Base-by-base conservation (phyloP, 805 yeast genomes). In the Lachancea sp. region DNA sequence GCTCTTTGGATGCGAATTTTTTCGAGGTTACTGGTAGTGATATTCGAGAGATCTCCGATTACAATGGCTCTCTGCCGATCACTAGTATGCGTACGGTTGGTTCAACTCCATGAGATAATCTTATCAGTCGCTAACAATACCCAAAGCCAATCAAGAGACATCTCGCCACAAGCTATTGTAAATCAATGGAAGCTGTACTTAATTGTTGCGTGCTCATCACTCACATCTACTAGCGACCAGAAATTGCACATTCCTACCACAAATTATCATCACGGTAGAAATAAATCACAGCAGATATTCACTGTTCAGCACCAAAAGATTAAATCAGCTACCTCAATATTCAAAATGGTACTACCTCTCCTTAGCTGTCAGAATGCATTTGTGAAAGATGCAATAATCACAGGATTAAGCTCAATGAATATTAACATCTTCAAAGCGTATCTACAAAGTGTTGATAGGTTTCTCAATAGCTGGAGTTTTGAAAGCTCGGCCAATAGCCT, bases 1-100 rank as follows among this genome's bases (percentile, higher is more conserved):
- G 95, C 97, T 0, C 66, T 92, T n/a, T 92, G 98, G 98, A 82
- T 90, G 52, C 74, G 95, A 45, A 74, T 82, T 1, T 88, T 84
- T 52, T 97, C 97, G 2, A 74, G 73, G 26, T 65, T 92, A 2
- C 63, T 92, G 30, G 78, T 74, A 24, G 69, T 77, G 1, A 77
- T 92, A 44, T 87, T 85, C 45, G 84, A 78, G 45, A 72, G 71
- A 35, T 88, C 95, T 54, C 97, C 98, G 0, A 80, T 90, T 56
- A 90, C 96, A 0, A 87, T 90, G 61, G 98, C 97, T 0, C 68
- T 92, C 42, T 87, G 96, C 47, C 75, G 99, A 7, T 83, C 95
- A 2, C 80, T 85, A 45, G 94, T 92, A 7, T 90, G 97, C 61
- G 81, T 85, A 15, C 64, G 97, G 38, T 61, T 92, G 42, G 95